A percentile compares a stretch with the other conserved stretches of the same genome.
These are phyloP conservation scores for Ilex asprella DNA, from an alignment of 257 asterid genomes.

Conservation along the genomic window DNA sequence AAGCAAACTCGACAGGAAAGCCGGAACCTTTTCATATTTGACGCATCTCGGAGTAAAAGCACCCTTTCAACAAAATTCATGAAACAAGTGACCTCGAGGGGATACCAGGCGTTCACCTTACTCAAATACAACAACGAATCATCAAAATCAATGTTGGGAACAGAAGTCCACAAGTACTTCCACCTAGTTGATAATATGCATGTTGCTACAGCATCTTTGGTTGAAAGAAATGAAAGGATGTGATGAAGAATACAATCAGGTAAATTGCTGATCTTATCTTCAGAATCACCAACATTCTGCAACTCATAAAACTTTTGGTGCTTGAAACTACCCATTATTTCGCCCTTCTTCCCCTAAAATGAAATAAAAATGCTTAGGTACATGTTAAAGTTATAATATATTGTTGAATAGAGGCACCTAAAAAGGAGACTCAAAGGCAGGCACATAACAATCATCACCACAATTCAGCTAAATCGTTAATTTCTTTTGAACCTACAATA, in stretches of 20 bases:
- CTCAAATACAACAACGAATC: slow-evolving; percentile 37
- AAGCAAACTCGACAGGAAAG: slow-evolving; percentile 55
- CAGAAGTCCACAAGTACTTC: slow-evolving; percentile 43
- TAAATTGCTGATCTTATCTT: slow-evolving; percentile 38
- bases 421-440: no score
- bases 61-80: slow-evolving; percentile 43
- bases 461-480: no score
- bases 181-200: slow-evolving; percentile 43
- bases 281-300: slow-evolving; percentile 13
- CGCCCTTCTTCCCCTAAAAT: slow-evolving; percentile 2
- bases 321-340: slow-evolving; percentile 21
- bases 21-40: slow-evolving; percentile 32
- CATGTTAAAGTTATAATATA: no score
- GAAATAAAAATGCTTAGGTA: neutral
- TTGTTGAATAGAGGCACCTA: no score
- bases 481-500: no score
- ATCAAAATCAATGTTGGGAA: slow-evolving; percentile 39
- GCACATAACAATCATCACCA: no score
- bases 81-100: slow-evolving; percentile 26
- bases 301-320: slow-evolving; percentile 11
- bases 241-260: slow-evolving; percentile 46
- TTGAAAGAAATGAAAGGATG: slow-evolving; percentile 44
- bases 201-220: slow-evolving; percentile 45
- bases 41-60: slow-evolving; percentile 33
- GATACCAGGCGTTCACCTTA: slow-evolving; percentile 14